Base-by-base conservation (phyloP, 768 basidiomycete genomes). In the Glaciozyma antarctica region DNA sequence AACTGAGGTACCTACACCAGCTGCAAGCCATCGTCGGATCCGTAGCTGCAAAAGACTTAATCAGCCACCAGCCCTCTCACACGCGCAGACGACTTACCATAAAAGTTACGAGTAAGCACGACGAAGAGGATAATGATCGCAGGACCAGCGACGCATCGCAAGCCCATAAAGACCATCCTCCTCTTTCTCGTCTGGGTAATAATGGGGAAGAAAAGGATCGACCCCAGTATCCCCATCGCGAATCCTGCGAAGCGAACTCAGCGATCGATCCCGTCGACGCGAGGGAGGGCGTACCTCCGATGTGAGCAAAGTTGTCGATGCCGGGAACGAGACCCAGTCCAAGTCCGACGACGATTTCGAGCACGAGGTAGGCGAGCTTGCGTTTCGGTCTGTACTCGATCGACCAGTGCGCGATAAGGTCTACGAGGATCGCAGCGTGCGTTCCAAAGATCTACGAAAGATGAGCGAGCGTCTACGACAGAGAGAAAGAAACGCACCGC, bases 251-350 rank as follows among this genome's bases (percentile, higher is more conserved):
- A 30, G 53, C 30, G 17, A 30, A 1, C 13, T 48, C 9, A 48
- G n/a, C n/a, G 8, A 7, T 1, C 21, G 2, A 3, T 21, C 10
- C 8, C n/a, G 47, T n/a, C 47, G n/a, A 24, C 47, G 19, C 47
- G 19, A 7, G 5, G 2, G 6, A 48, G 21, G 7, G 47, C 47
- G 3, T 10, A 17, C 89, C 89, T 55, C 93, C 93, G 12, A 94
- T 81, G 77, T 95, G 92, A 7, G 88, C 87, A 66, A 98, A 91
- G 74, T 97, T 97, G 74, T 97, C 94, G 19, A 95, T 85, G 66
- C 85, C 88, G 83, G 88, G 88, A 57, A 89, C 85, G 71, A 84
- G 88, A 30, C 90, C 91, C 58, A 94, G 80, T 0, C 84, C 90
- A 60, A 95, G 78, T 58, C 91, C 92, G 51, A 97, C 81, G 30